Evolutionary conservation across 176 grass and related monocot genomes (phyloP).

Genomic region (Zoysia japonica): DNA sequence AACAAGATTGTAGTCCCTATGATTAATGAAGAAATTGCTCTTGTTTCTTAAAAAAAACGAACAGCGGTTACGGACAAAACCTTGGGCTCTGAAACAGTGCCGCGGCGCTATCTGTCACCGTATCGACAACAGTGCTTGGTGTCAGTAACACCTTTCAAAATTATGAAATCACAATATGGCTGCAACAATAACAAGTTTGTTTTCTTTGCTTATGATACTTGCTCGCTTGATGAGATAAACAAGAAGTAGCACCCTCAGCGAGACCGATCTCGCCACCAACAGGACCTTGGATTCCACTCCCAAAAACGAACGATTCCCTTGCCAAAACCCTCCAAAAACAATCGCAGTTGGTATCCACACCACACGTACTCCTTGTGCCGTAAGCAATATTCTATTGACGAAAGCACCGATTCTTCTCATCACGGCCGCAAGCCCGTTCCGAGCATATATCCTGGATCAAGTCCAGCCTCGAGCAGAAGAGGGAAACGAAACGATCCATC

Average conservation of each 20-base stretch:
- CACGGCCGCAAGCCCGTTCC: no score
- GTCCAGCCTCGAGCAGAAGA: background rate
- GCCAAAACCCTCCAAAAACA: slow-evolving; percentile 42
- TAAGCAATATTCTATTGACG: no score
- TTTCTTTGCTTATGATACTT: background rate
- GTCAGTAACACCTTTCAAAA: background rate
- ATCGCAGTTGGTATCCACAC: no score
- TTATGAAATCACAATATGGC: background rate
- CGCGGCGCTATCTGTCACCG: background rate
- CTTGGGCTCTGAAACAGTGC: background rate
- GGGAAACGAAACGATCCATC: background rate
- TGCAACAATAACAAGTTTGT: background rate
- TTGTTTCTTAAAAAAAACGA: no score
- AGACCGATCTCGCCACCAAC: background rate
- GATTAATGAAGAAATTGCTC: no score
- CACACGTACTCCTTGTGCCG: no score
- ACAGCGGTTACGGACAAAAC: background rate
- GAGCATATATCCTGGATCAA: no score
- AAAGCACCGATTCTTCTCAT: no score
- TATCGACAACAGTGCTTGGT: background rate
- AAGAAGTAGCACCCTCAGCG: background rate
- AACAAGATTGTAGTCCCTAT: no score
- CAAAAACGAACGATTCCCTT: slow-evolving; percentile 36
- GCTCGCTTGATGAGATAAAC: background rate
- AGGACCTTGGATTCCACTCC: slow-evolving; percentile 43